Evolutionary conservation across 2,329 filamentous ascomycete genomes (phyloP), one percentile per base, ranked within the genome.

Genomic region (Fusarium zealandicum): DNA sequence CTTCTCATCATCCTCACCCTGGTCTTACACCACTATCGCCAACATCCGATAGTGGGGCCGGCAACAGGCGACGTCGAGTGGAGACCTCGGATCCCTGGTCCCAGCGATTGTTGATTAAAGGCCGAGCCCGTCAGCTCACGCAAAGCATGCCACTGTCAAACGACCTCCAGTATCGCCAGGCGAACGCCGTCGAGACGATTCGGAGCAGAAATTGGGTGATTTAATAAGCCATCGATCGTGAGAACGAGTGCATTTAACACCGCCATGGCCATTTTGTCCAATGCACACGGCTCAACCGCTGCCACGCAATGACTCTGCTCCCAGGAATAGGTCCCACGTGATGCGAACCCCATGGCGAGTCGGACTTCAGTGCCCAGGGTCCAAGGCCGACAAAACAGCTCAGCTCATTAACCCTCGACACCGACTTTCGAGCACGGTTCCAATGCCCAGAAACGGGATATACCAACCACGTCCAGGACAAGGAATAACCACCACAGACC

Each of bases 11-110:
- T 41, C 22, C 20, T 33, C 20, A 1, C 42, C 35, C 48, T 38
- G 57, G 53, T 63, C 58, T 60, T 66, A 59, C 54, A 60, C 55
- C 50, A 49, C 44, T 42, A 58, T 50, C 56, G 38, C 50, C 64
- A 68, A 64, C 66, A 68, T 68, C 57, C 60, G 66, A 68, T 65
- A 65, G 65, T 68, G 66, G 65, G 64, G 66, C 63, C 60, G 60
- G 57, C 38, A 68, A 66, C 66, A 68, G 65, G 64, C 64, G 62
- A 68, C 62, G 50, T 49, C 44, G 22, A 60, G 66, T 68, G 65
- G 65, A 64, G 53, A 53, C 59, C 43, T 27, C 51, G 46, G 45
- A 62, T 62, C 58, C 59, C 43, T 62, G 40, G 52, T 38, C 43
- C 54, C 54, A 53, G 47, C 43, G 30, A 41, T 33, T 12, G 50